Evolutionary conservation across 2,329 filamentous ascomycete species (phyloP).

Genomic region (Hawksworthiomyces lignivorus): DNA sequence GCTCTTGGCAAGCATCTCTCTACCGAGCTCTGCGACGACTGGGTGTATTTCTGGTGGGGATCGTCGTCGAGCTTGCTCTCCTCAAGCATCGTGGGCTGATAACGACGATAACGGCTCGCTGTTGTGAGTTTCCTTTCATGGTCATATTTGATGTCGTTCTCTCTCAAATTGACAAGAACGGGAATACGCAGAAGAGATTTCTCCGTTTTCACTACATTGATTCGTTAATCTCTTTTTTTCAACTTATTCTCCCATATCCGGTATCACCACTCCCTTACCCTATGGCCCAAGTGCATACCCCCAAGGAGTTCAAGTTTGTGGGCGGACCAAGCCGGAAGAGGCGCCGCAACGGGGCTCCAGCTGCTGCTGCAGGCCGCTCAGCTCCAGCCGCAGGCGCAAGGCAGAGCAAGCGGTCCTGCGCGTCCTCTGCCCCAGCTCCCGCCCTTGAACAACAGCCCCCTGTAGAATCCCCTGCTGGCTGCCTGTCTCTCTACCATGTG

Average conservation of each 20-base stretch:
- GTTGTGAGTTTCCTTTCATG: conserved; percentile 3
- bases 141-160: conserved; percentile 1
- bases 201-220: not conserved
- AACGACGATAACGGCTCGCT: no score
- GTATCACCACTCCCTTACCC: not conserved
- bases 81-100: no score
- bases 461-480: no score
- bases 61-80: no score
- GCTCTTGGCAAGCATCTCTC: no score
- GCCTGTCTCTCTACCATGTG: no score
- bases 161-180: no score
- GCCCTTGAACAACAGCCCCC: no score
- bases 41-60: no score
- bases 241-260: no score
- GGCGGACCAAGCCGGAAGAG: conserved; percentile 17
- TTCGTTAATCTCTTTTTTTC: no score
- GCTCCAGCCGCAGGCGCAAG: not conserved
- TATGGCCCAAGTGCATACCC: conserved; percentile 2
- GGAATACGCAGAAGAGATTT: not conserved
- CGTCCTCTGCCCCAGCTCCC: not conserved
- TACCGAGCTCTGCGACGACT: no score
- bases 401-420: not conserved
- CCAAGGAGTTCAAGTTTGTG: conserved; percentile 20
- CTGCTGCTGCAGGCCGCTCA: not conserved
- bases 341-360: conserved; percentile 6